These are phyloP conservation scores for Chlamydomonas incerta DNA, from an alignment of 139 green algal genomes.

Conservation along the genomic window DNA sequence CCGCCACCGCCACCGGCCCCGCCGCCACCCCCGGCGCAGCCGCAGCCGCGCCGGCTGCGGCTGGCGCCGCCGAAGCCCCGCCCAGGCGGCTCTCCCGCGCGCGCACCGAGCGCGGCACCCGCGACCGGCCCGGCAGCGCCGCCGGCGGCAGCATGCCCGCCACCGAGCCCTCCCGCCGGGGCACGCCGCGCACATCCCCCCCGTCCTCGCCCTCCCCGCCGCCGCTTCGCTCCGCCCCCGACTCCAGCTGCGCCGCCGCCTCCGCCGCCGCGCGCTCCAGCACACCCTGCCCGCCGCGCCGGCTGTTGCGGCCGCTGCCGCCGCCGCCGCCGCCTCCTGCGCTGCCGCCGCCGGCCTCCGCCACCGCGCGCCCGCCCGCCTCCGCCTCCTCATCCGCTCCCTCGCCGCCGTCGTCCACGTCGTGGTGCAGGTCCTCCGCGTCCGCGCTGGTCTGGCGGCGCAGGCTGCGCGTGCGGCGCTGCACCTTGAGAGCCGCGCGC, in stretches of 20 bases:
- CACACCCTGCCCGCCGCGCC: background rate
- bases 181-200: background rate
- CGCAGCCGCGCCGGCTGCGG: too few relatives aligned
- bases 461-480: background rate
- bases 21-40: too few relatives aligned
- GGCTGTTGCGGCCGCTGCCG: too few relatives aligned
- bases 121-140: background rate
- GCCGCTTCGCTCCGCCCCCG: background rate
- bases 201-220: background rate
- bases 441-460: too few relatives aligned
- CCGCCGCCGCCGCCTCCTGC: background rate
- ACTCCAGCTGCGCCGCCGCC: constrained; percentile 12
- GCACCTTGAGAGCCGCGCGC: background rate
- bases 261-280: constrained; percentile 9
- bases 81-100: constrained; percentile 25
- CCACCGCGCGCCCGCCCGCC: too few relatives aligned
- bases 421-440: background rate
- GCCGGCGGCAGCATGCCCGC: background rate
- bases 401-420: background rate
- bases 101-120: constrained; percentile 12
- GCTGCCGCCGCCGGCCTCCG: background rate
- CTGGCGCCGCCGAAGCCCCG: too few relatives aligned
- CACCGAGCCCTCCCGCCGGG: background rate
- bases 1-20: too few relatives aligned
- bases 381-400: background rate